These are phyloP conservation scores for Alternaria atra DNA, from an alignment of 2,329 filamentous ascomycete genomes.

Conservation along the genomic window DNA sequence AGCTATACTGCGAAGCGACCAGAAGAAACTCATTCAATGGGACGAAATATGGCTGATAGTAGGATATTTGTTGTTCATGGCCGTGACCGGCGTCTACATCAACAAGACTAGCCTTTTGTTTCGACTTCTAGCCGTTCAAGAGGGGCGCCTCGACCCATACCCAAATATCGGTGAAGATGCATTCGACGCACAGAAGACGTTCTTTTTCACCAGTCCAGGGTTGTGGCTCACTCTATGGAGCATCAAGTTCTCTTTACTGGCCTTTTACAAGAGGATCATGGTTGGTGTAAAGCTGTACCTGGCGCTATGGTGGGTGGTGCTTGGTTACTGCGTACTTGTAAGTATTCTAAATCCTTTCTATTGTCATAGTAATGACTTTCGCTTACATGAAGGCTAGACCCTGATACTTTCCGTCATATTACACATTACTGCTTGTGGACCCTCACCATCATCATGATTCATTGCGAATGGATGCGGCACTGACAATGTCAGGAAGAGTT, in stretches of 20 bases:
- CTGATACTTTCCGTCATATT: constrained; percentile 39
- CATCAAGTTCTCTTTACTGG: constrained; percentile 52
- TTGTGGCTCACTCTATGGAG: constrained; percentile 52
- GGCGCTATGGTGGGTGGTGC: constrained; percentile 50
- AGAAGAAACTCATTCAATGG: background rate
- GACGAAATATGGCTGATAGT: constrained; percentile 7
- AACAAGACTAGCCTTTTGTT: constrained; percentile 44
- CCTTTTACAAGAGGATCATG: constrained; percentile 52
- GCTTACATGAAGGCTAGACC: background rate
- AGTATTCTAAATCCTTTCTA: constrained; percentile 5
- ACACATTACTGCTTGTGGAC: background rate
- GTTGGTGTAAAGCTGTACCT: constrained; percentile 39
- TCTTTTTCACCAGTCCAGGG: constrained; percentile 51
- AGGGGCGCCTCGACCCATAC: constrained; percentile 33
- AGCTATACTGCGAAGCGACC: background rate
- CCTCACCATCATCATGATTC: background rate
- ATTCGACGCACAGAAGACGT: constrained; percentile 45
- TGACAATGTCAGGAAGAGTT: constrained; percentile 43
- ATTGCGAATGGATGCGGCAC: background rate
- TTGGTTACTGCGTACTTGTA: constrained; percentile 45
- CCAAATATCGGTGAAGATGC: constrained; percentile 40
- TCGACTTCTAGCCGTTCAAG: constrained; percentile 33
- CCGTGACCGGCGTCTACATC: constrained; percentile 42
- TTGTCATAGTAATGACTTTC: background rate
- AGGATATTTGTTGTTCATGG: constrained; percentile 36